phyloP scores from a whole-genome alignment of 1,139 yeast species.

The Nakaseomyces delphensis region DNA sequence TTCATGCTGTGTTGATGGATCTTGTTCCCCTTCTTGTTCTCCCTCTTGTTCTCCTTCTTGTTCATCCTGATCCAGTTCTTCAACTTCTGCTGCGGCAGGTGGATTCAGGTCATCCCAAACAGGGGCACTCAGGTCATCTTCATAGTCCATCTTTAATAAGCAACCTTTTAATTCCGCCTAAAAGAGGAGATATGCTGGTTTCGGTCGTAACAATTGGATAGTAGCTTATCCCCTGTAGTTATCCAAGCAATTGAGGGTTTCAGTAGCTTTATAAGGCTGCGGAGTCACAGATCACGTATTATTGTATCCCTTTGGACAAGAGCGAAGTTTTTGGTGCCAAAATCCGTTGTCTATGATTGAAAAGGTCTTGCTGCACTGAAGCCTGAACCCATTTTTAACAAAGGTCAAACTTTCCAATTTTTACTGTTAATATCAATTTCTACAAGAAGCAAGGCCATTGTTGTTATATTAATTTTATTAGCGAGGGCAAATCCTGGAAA shows the following conservation, averaged over 20 bases:
- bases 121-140: constrained; percentile 24
- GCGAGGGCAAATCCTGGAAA: too few relatives aligned
- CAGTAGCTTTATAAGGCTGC: background rate
- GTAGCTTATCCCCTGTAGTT: too few relatives aligned
- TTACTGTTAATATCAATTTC: too few relatives aligned
- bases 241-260: background rate
- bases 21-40: background rate
- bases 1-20: too few relatives aligned
- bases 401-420: too few relatives aligned
- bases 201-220: too few relatives aligned
- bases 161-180: background rate
- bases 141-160: constrained; percentile 18
- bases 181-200: background rate
- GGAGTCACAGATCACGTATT: constrained; percentile 4
- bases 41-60: constrained; percentile 13
- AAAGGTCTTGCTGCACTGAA: too few relatives aligned
- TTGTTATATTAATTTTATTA: too few relatives aligned
- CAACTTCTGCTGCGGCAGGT: constrained; percentile 8
- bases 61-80: constrained; percentile 7
- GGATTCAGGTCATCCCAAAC: constrained; percentile 27
- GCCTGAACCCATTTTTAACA: too few relatives aligned
- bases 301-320: background rate
- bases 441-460: too few relatives aligned
- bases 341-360: constrained; percentile 5
- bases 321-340: background rate